These are phyloP conservation scores for Truncatella angustata DNA, from an alignment of 2,329 filamentous ascomycete genomes.

Conservation along the genomic window DNA sequence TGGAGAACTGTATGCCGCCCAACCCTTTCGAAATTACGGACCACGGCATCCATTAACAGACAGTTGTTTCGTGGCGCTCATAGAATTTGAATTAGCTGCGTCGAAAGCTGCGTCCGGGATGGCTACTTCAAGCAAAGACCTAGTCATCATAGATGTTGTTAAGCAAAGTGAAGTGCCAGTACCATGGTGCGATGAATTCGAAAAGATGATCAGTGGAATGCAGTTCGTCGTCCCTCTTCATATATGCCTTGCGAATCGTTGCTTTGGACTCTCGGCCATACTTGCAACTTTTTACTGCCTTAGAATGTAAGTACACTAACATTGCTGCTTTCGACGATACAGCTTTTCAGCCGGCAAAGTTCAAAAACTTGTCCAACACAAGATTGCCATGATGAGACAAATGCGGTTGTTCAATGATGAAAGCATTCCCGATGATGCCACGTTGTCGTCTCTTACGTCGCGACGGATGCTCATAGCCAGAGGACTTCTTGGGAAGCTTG, in stretches of 20 bases:
- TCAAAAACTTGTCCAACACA: not conserved
- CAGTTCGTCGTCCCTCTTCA: constrained; percentile 39
- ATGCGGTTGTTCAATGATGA: not conserved
- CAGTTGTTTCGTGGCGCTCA: too few relatives aligned
- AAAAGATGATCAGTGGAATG: constrained; percentile 64
- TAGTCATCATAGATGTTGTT: constrained; percentile 40
- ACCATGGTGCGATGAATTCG: constrained; percentile 59
- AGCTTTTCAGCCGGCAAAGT: not conserved
- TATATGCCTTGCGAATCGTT: too few relatives aligned
- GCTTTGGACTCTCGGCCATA: too few relatives aligned
- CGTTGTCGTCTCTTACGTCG: constrained; percentile 38
- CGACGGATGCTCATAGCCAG: constrained; percentile 11
- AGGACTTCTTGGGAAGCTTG: constrained; percentile 47
- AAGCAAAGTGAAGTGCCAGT: constrained; percentile 44
- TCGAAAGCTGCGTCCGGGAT: too few relatives aligned
- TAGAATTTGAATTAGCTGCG: too few relatives aligned
- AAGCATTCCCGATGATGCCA: constrained; percentile 29
- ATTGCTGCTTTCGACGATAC: too few relatives aligned
- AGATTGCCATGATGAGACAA: not conserved
- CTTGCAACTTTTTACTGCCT: too few relatives aligned
- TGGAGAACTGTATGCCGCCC: too few relatives aligned
- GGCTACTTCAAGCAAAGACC: constrained; percentile 21
- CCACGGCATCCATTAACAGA: too few relatives aligned
- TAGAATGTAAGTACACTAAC: not conserved
- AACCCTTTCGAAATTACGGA: too few relatives aligned